Conservation (phyloP, 768 basidiomycete genomes). For the Lactarius deliciosus region DNA sequence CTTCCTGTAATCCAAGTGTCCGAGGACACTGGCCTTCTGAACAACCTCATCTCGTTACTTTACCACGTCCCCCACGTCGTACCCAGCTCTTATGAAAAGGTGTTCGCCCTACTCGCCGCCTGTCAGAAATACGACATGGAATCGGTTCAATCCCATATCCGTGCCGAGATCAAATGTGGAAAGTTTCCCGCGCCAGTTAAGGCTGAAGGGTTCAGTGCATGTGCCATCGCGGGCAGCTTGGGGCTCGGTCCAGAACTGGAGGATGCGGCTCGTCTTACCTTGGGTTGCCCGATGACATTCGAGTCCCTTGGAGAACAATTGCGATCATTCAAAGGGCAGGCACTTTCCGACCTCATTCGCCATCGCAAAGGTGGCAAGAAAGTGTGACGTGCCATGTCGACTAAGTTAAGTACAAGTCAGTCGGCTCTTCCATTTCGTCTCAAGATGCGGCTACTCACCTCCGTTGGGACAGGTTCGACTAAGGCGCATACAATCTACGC, state of each 20-base stretch:
- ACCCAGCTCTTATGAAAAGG: neutral
- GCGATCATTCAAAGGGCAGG: neutral
- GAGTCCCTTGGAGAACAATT: conserved; percentile 8
- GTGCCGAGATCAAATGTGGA: neutral
- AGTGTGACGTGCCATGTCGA: no score
- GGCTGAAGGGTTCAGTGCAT: conserved; percentile 19
- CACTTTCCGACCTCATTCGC: neutral
- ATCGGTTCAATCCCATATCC: neutral
- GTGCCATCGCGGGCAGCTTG: conserved; percentile 22
- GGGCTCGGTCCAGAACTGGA: conserved; percentile 6
- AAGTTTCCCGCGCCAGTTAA: neutral
- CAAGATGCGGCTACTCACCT: no score
- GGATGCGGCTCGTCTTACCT: neutral
- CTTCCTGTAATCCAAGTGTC: neutral
- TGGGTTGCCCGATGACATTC: conserved; percentile 11
- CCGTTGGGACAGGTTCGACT: no score
- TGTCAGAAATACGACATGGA: neutral
- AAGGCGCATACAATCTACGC: no score
- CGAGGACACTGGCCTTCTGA: neutral
- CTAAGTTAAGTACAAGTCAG: no score
- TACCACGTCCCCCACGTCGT: neutral
- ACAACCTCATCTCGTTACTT: neutral
- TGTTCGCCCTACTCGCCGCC: conserved; percentile 4
- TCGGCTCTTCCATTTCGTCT: no score
- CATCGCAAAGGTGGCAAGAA: neutral